Evolutionary conservation across 768 basidiomycete species (phyloP), one percentile per base, ranked within the genome.

Genomic region (Tubosaeta brunneosetosa): DNA sequence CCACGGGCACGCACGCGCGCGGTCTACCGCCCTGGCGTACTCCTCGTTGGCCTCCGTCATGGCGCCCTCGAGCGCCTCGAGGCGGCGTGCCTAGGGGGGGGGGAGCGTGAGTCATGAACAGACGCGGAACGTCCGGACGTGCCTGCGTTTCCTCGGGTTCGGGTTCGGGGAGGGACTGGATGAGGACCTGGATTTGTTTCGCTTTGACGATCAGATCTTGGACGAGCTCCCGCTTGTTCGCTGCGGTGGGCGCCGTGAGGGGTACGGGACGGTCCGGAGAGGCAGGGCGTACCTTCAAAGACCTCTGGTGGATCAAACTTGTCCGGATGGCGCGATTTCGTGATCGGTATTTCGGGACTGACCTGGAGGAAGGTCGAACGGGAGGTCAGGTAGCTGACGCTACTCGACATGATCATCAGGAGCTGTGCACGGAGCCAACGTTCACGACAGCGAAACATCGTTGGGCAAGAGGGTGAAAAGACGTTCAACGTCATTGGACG

Each of bases 111-210:
- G 29, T 29, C 29, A 29, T 6, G 29, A 4, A 6, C 29, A 9
- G 29, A 6, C 29, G 29, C 29, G 29, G 29, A 6, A 29, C 6
- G 29, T 29, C 29, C 29, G 29, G 6, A 29, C 29, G 44, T 11
- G 48, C 90, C 77, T 91, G 89, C 19, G 77, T 77, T 63, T 88
- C 86, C 62, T 90, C 88, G 2, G 83, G 77, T 64, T 92, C 91
- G 3, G 86, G 85, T 36, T 81, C 82, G 0, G 91, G 91, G 13
- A 95, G 69, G 0, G 84, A 84, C 46, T 86, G 80, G 47, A 95
- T 89, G 44, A 94, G 78, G 61, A 82, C 85, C 60, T 94, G 88
- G 38, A 95, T 81, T 66, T 94, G 90, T 62, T 94, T 94, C 13
- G 91, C 90, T 62, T 94, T 94, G 36, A 83, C 77, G 37, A 94